Evolutionary conservation across 176 grass and related monocot species (phyloP).

Genomic region (Rhynchospora pubera): DNA sequence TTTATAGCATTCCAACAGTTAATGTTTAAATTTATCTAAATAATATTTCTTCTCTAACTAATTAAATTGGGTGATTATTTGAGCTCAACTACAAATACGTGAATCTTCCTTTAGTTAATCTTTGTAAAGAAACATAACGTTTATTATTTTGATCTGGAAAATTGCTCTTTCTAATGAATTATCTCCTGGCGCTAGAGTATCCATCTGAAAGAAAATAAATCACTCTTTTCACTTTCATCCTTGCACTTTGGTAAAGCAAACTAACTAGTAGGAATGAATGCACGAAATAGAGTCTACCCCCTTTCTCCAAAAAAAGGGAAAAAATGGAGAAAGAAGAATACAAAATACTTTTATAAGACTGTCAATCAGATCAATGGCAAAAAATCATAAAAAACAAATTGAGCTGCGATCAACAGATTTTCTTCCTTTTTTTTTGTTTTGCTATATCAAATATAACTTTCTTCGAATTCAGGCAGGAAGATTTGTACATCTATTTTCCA

Average conservation of each 20-base stretch:
- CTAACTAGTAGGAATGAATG: neutral
- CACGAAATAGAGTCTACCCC: neutral
- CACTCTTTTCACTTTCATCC: neutral
- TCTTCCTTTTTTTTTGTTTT: neutral
- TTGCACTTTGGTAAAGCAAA: neutral
- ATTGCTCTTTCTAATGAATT: neutral
- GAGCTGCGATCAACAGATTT: neutral
- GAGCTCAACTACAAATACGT: neutral
- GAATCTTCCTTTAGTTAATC: neutral
- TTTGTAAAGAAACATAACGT: neutral
- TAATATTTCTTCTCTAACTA: neutral
- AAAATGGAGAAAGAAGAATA: neutral
- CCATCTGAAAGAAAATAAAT: too few species aligned
- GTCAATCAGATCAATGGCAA: neutral
- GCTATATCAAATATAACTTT: neutral
- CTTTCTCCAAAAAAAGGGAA: neutral
- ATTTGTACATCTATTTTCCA: neutral
- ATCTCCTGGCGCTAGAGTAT: neutral
- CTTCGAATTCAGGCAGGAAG: neutral
- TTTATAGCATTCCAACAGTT: neutral
- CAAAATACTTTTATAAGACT: neutral
- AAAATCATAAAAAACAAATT: neutral
- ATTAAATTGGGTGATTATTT: neutral
- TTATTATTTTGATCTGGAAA: neutral
- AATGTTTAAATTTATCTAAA: neutral